These are phyloP conservation scores for Bullera alba DNA, from an alignment of 768 basidiomycete genomes.

Conservation along the genomic window DNA sequence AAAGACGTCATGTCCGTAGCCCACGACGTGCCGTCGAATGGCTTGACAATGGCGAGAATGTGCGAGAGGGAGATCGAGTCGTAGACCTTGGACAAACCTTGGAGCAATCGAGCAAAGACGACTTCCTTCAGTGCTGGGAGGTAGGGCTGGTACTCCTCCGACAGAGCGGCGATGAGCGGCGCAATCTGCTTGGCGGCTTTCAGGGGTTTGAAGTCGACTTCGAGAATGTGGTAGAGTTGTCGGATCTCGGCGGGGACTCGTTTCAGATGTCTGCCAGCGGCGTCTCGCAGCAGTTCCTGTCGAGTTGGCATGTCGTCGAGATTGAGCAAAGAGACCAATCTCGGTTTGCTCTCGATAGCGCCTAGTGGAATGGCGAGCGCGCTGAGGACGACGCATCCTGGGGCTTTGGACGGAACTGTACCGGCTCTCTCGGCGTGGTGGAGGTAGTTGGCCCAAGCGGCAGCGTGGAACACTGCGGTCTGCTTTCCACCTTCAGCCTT, in stretches of 20 bases:
- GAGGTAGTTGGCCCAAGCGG: slow-evolving; percentile 86
- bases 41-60: slow-evolving; percentile 64
- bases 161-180: slow-evolving; percentile 59
- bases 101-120: slow-evolving; percentile 79
- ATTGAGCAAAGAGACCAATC: slow-evolving; percentile 77
- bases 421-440: slow-evolving; percentile 51
- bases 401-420: slow-evolving; percentile 67
- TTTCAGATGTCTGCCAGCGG: slow-evolving; percentile 75
- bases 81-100: slow-evolving; percentile 88
- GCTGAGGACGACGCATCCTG: slow-evolving; percentile 84
- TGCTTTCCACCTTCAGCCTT: slow-evolving; percentile 61
- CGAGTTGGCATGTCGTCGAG: slow-evolving; percentile 77
- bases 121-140: slow-evolving; percentile 85
- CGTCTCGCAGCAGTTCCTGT: slow-evolving; percentile 75
- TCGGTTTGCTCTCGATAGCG: slow-evolving; percentile 56
- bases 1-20: slow-evolving; percentile 58
- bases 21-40: slow-evolving; percentile 58
- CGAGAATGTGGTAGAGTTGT: slow-evolving; percentile 76
- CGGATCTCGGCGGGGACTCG: slow-evolving; percentile 64
- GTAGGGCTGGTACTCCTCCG: slow-evolving; percentile 64
- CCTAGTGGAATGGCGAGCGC: slow-evolving; percentile 86
- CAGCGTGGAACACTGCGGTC: slow-evolving; percentile 90
- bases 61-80: slow-evolving; percentile 72
- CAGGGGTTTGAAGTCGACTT: slow-evolving; percentile 88
- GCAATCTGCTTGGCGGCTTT: slow-evolving; percentile 70